Evolutionary conservation across 176 grass and related monocot species (phyloP).

Genomic region (Ensete ventricosum): DNA sequence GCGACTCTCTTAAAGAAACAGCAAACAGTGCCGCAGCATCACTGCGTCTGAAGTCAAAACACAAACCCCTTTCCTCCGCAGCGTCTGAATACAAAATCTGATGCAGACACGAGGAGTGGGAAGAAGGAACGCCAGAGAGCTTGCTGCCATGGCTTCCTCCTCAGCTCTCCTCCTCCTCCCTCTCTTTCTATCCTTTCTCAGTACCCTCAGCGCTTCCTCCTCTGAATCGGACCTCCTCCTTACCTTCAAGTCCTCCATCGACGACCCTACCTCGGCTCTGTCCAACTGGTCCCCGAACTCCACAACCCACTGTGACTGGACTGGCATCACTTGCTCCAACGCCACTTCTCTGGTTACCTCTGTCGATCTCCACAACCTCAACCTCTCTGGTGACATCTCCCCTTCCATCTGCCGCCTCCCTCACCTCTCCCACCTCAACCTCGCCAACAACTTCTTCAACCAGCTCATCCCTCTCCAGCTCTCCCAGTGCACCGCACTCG

Average conservation of each 20-base stretch:
- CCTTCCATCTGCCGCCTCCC: slow-evolving; percentile 43
- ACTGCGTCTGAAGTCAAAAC: neutral
- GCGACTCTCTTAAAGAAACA: neutral
- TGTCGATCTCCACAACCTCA: slow-evolving; percentile 36
- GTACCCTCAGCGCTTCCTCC: slow-evolving; percentile 7
- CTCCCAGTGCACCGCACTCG: slow-evolving; percentile 40
- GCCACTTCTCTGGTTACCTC: slow-evolving; percentile 13
- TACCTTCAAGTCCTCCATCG: slow-evolving; percentile 45
- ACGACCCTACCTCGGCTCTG: slow-evolving; percentile 41
- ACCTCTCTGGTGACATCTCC: slow-evolving; percentile 48
- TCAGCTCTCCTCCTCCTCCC: slow-evolving; percentile 8
- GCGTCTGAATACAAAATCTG: too few relatives aligned
- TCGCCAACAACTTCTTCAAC: slow-evolving; percentile 67
- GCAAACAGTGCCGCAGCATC: neutral
- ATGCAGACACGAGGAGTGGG: neutral
- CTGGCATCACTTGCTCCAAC: slow-evolving; percentile 39
- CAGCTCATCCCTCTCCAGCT: slow-evolving; percentile 55
- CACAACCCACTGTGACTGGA: slow-evolving; percentile 49
- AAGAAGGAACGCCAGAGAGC: neutral
- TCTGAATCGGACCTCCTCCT: slow-evolving; percentile 41
- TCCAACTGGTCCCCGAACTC: slow-evolving; percentile 37
- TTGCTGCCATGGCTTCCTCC: slow-evolving; percentile 29
- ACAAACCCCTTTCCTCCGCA: too few relatives aligned
- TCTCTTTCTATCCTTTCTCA: slow-evolving; percentile 11
- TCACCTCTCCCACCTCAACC: slow-evolving; percentile 35